Percentiles rank a stretch among this genome's conserved stretches.
Conservation (phyloP, 495 filamentous ascomycete genomes). For the Penicillium alfredii region DNA sequence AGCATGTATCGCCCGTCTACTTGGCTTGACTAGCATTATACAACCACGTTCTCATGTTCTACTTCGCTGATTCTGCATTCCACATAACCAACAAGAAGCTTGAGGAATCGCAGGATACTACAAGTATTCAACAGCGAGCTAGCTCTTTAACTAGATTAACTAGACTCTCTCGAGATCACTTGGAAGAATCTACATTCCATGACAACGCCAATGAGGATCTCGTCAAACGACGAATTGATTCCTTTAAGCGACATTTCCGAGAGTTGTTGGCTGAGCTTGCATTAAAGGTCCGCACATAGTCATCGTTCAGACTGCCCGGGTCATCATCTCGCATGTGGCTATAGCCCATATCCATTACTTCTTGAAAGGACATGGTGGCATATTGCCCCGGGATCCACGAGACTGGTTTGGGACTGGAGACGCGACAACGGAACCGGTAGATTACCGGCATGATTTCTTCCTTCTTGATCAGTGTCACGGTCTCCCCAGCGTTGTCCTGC, state of each 20-base stretch:
- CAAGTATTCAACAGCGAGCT: no score
- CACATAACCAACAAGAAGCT: no score
- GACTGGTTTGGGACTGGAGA: conserved; percentile 37
- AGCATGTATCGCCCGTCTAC: no score
- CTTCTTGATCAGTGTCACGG: conserved; percentile 49
- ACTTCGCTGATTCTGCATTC: no score
- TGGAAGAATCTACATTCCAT: no score
- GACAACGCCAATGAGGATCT: conserved; percentile 65
- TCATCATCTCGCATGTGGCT: conserved; percentile 77
- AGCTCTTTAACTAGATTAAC: no score
- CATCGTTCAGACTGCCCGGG: conserved; percentile 71
- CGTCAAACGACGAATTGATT: no score
- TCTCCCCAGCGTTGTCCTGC: conserved; percentile 15
- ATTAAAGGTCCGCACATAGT: conserved; percentile 77
- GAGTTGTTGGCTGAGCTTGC: conserved; percentile 58
- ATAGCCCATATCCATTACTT: conserved; percentile 64
- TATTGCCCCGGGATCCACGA: conserved; percentile 66
- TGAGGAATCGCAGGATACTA: no score
- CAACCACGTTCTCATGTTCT: no score
- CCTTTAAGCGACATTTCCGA: no score
- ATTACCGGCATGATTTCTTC: conserved; percentile 58
- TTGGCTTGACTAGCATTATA: no score
- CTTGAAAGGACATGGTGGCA: conserved; percentile 62
- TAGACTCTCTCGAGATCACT: no score
- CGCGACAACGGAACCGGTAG: conserved; percentile 54